phyloP scores from a whole-genome alignment of 83 land plant genomes.

The Diphasiastrum complanatum region DNA sequence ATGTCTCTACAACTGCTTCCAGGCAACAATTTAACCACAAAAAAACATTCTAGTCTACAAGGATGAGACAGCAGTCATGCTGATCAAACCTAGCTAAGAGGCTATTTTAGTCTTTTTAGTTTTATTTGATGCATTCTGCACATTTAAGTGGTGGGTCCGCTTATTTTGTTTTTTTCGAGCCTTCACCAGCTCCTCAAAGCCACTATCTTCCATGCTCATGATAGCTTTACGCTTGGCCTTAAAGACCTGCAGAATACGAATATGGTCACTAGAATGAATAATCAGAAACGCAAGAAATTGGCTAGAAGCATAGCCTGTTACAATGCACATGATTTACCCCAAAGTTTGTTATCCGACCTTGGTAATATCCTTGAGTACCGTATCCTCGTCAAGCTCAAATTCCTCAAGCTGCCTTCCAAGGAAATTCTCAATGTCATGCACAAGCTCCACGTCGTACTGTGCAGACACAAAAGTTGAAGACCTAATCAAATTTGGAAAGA shows the following conservation, averaged over 20 bases:
- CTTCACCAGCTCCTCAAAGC: constrained; percentile 12
- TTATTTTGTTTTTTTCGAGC: constrained; percentile 23
- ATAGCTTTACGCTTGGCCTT: constrained; percentile 22
- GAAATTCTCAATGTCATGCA: constrained; percentile 65
- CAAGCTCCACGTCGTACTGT: constrained; percentile 74
- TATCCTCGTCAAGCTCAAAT: constrained; percentile 58
- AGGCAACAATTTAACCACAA: too few relatives aligned
- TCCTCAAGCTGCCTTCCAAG: constrained; percentile 58
- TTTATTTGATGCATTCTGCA: too few relatives aligned
- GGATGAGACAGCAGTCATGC: too few relatives aligned
- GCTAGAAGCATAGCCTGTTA: not conserved
- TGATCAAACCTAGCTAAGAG: too few relatives aligned
- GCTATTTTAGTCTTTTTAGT: too few relatives aligned
- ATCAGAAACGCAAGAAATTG: constrained; percentile 4
- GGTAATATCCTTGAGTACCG: constrained; percentile 58
- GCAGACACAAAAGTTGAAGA: not conserved
- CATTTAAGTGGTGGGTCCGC: too few relatives aligned
- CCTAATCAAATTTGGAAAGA: not conserved
- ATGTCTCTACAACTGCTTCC: too few relatives aligned
- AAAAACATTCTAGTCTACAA: too few relatives aligned
- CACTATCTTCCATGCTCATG: constrained; percentile 21
- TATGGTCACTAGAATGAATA: not conserved
- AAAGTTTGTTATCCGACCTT: constrained; percentile 38
- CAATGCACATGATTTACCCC: not conserved
- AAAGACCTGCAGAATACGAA: constrained; percentile 15